Conservation (phyloP, 2,329 filamentous ascomycete species). For the Pseudonectria foliicola region DNA sequence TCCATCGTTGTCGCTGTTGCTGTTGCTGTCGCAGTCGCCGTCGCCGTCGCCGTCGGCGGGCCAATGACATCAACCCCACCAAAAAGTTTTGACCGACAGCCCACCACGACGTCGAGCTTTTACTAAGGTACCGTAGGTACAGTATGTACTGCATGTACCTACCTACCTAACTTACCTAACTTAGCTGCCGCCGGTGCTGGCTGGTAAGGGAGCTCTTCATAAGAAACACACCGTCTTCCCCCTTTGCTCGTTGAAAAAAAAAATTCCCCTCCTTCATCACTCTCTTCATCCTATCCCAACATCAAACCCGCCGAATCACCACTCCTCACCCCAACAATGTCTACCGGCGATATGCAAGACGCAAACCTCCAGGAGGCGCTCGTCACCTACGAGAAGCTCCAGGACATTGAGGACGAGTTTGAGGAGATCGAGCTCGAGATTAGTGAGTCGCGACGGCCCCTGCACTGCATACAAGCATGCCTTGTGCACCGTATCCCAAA, state of each 20-base stretch:
- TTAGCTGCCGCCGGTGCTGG: too few species aligned
- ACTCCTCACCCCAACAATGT: constrained; percentile 22
- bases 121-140: too few species aligned
- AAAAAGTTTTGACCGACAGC: constrained; percentile 20
- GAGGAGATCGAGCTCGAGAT: constrained; percentile 77
- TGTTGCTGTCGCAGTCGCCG: too few species aligned
- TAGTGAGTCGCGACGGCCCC: constrained; percentile 46
- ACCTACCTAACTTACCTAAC: too few species aligned
- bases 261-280: neutral
- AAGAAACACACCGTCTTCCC: too few species aligned
- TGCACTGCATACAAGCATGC: constrained; percentile 2
- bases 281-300: neutral
- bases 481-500: neutral
- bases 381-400: constrained; percentile 68
- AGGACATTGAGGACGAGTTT: constrained; percentile 75
- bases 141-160: too few species aligned
- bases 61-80: constrained; percentile 27
- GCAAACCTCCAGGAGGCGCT: constrained; percentile 23
- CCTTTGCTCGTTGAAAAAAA: neutral
- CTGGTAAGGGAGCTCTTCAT: too few species aligned
- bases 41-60: constrained; percentile 6
- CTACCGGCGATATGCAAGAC: constrained; percentile 30
- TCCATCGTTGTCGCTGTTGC: too few species aligned
- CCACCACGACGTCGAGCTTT: neutral
- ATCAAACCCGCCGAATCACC: constrained; percentile 4